Conservation (phyloP, 2,329 filamentous ascomycete genomes). For the Fusarium sp. region DNA sequence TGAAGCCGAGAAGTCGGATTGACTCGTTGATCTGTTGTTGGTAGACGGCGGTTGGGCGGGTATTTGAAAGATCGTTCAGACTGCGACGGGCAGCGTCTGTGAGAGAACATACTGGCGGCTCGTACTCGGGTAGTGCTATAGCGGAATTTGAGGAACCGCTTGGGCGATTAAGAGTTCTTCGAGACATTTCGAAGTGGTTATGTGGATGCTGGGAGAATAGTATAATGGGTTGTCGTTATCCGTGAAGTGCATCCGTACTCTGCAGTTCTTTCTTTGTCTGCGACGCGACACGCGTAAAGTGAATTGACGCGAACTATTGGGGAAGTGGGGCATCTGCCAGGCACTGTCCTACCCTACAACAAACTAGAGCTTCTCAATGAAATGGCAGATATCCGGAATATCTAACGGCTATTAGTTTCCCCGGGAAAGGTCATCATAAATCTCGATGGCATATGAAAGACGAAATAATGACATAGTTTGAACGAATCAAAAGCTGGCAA, state of each 20-base stretch:
- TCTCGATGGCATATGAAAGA: slow-evolving; percentile 9
- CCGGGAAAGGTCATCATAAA: not conserved
- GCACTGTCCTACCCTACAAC: not conserved
- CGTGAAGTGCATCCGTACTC: no score
- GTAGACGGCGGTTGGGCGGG: slow-evolving; percentile 58
- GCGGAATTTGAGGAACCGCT: slow-evolving; percentile 27
- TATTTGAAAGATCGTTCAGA: slow-evolving; percentile 59
- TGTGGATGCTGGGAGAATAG: slow-evolving; percentile 11
- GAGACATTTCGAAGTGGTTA: slow-evolving; percentile 48
- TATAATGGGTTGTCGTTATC: slow-evolving; percentile 6
- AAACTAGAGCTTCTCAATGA: no score
- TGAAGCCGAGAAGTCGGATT: slow-evolving; percentile 58
- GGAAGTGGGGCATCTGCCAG: not conserved
- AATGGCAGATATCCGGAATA: not conserved
- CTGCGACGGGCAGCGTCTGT: slow-evolving; percentile 54
- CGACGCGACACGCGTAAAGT: slow-evolving; percentile 35
- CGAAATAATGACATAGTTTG: slow-evolving; percentile 6
- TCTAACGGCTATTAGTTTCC: not conserved
- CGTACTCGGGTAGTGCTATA: slow-evolving; percentile 62
- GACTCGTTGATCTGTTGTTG: slow-evolving; percentile 61
- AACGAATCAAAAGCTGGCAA: not conserved
- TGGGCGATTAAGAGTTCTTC: slow-evolving; percentile 50
- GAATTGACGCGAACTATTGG: slow-evolving; percentile 5
- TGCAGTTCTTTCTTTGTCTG: not conserved
- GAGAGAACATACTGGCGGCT: slow-evolving; percentile 62